Evolutionary conservation across 2,329 filamentous ascomycete species (phyloP), one percentile per base, ranked within the genome.

Genomic region (Microcera coccophila): DNA sequence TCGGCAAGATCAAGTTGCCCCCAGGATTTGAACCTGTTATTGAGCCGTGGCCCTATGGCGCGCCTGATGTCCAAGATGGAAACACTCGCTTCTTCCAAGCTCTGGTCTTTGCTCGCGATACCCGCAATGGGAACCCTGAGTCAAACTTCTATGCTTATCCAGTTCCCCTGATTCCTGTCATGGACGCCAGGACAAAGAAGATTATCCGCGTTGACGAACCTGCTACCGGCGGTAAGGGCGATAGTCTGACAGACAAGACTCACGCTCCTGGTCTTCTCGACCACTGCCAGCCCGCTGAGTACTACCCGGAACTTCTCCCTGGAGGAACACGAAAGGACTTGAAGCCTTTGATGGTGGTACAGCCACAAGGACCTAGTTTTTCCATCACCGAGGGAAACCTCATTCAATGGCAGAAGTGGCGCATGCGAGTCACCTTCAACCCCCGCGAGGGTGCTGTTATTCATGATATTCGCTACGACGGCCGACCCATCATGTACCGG

Each of bases 371-470:
- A 0, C 63, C 66, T 1, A 67, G 62, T 16, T 69, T 67, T 41
- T 48, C 62, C 3, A 69, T 85, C 10, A 35, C 42, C 0, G 66
- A 67, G 39, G 60, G 70, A 40, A 70, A 70, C 47, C 52, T 64
- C 2, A 57, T 79, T 1, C 56, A 69, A 37, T 83, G 79, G 79
- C 76, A 82, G 58, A 81, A 84, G 58, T 87, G 82, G 82, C 70
- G 74, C 1, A 79, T 89, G 64, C 70, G 82, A 20, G 76, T 89
- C 4, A 76, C 76, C 5, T 87, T 85, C 67, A 87, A 85, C 68
- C 74, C 77, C 22, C 72, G 84, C 3, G 85, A 88, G 61, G 84
- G 84, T 22, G 75, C 79, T 11, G 81, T 83, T 3, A 70, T 89
- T 0, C 82, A 87, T 53, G 80, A 88, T 53, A 65, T 89, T 5